Evolutionary conservation across 2,329 filamentous ascomycete genomes (phyloP), one percentile per base, ranked within the genome.

Genomic region (Claviceps sp.): DNA sequence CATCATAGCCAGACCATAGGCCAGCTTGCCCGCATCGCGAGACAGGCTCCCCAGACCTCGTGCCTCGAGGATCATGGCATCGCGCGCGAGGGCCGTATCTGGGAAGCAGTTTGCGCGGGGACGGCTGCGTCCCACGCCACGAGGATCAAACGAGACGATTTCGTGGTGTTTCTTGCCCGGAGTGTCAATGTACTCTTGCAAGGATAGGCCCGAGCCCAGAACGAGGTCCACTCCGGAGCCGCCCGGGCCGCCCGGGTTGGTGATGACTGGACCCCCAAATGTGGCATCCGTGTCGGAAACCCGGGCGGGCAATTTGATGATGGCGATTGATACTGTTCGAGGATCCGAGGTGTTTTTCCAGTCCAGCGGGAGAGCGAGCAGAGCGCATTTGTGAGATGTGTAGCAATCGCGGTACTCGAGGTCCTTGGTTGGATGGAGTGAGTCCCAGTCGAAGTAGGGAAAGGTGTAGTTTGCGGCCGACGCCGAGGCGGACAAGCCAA

Each of bases 221-320:
- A 67, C 36, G 13, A 65, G 56, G 0, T 34, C 38, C 2, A 72
- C 63, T 8, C 72, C 72, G 0, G 68, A 70, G 20, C 62, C 67
- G 30, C 72, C 69, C 0, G 72, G 72, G 0, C 73, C 72, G 43
- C 73, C 72, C 0, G 71, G 72, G 61, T 74, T 74, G 47, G 61
- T 58, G 56, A 75, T 62, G 43, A 74, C 61, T 47, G 71, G 62
- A 18, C 72, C 72, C 41, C 64, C 70, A 50, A 69, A 74, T 38
- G 61, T 54, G 4, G 67, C 61, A 52, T 71, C 65, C n/a, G 58
- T 41, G 22, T 67, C 62, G 8, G 63, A 52, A 3, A 74, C 72
- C 1, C 54, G 54, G 26, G 71, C 71, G 0, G 70, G 69, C 8
- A 68, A 62, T 52, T 67, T 68, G 47, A 69, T 60, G 53, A 75